A percentile compares a stretch with the other conserved stretches of the same genome.
Conservation (phyloP, 2,329 filamentous ascomycete species). For the Ophioceras dolichostomum region DNA sequence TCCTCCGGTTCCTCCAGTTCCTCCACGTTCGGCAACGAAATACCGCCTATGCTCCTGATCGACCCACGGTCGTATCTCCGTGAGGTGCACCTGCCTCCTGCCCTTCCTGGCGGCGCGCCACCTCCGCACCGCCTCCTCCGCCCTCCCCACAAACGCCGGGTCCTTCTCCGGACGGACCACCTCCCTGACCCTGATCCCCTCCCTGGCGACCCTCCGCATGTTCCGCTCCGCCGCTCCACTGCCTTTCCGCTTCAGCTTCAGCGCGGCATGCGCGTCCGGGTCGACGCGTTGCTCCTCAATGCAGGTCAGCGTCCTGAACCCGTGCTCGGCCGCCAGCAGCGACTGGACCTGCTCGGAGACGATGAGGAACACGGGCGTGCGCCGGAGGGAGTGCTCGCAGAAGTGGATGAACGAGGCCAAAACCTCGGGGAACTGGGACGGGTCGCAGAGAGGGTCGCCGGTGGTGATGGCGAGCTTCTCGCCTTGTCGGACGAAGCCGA, state of each 20-base stretch:
- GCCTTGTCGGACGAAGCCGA: slow-evolving; percentile 68
- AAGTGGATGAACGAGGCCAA: slow-evolving; percentile 64
- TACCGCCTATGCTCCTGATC: slow-evolving; percentile 76
- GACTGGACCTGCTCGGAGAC: slow-evolving; percentile 73
- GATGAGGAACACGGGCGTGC: slow-evolving; percentile 77
- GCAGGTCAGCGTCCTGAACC: slow-evolving; percentile 82
- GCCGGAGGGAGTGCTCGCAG: slow-evolving; percentile 51
- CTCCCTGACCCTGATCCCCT: slow-evolving; percentile 71
- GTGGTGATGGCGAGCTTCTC: slow-evolving; percentile 68
- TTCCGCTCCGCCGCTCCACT: slow-evolving; percentile 60
- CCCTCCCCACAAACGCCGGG: slow-evolving; percentile 47
- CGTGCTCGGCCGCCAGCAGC: slow-evolving; percentile 58
- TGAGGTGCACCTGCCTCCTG: slow-evolving; percentile 73
- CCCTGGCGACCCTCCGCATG: slow-evolving; percentile 66
- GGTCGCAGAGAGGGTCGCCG: slow-evolving; percentile 77
- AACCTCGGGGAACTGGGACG: slow-evolving; percentile 61
- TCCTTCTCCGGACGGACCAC: slow-evolving; percentile 55
- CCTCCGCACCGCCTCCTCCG: slow-evolving; percentile 61
- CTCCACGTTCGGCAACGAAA: slow-evolving; percentile 67
- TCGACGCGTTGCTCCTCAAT: slow-evolving; percentile 83
- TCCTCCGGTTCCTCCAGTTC: too few relatives aligned
- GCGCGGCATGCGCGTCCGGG: slow-evolving; percentile 62
- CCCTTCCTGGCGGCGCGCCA: slow-evolving; percentile 76
- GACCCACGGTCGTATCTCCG: slow-evolving; percentile 80
- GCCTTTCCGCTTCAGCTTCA: too few relatives aligned